Base-by-base conservation (phyloP, 352 stramenopile genomes). In the Thraustochytrium sp. region DNA sequence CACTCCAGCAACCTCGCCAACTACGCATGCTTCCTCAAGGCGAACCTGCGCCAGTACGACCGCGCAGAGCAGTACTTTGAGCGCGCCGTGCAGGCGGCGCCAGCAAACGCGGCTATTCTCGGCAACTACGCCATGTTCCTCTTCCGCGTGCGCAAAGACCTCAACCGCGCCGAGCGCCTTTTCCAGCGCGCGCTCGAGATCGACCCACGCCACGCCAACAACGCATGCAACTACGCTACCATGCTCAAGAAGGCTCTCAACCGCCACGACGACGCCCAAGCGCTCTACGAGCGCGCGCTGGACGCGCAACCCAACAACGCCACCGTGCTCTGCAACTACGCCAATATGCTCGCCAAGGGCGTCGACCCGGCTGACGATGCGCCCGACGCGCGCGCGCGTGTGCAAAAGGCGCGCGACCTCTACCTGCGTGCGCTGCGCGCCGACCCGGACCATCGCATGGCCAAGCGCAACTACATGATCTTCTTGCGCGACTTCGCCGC, bases 401-500 rank as follows among this genome's bases (percentile, higher is more conserved):
- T 80, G 23, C 48, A 63, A 46, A 46, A 53, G 16, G 68, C 68
- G 34, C 68, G 40, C 26, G 68, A 80, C 9, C 68, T 80, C 21
- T 80, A 80, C 68, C 51, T 80, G 31, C 49, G n/a, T 5, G 68
- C 68, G 23, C 38, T 80, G 31, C 31, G 68, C 13, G 51, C 38
- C 34, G 63, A 63, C 31, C 48, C 68, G 4, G 18, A 29, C 21
- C 68, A 80, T 31, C 48, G 53, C 48, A 65, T 49, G 31, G 68
- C 68, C 34, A 46, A 53, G 68, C 48, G 68, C 34, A 80, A 80
- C 53, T 80, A 80, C 51, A 80, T 80, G 68, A 80, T 80, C 38
- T 80, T 80, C 44, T 26, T 80, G 51, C 48, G 68, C 48, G 68
- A 80, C 51, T 80, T 80, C 46, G 44, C 68, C 9, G 53, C 46